Conservation (phyloP, 192 early-diverging fungal genomes). For the Podila epicladia region DNA sequence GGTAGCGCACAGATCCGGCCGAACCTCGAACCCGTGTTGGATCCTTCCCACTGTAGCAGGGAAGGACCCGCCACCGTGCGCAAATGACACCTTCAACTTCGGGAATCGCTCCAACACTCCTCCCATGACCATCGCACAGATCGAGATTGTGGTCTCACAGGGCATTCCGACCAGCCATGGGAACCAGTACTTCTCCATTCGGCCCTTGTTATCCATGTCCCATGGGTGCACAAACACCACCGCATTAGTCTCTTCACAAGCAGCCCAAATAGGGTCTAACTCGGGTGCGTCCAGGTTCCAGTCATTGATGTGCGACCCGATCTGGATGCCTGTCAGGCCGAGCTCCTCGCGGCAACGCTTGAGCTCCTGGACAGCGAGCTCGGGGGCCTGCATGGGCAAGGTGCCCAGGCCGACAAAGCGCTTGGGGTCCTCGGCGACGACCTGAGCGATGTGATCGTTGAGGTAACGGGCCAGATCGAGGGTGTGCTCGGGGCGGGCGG, state of each 20-base stretch:
- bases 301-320: slow-evolving; percentile 70
- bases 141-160: slow-evolving; percentile 73
- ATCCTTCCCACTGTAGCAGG: slow-evolving; percentile 74
- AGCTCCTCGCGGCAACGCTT: slow-evolving; percentile 71
- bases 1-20: slow-evolving; percentile 72
- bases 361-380: slow-evolving; percentile 69
- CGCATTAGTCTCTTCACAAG: slow-evolving; percentile 70
- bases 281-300: slow-evolving; percentile 79
- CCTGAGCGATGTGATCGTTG: slow-evolving; percentile 68
- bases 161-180: slow-evolving; percentile 67
- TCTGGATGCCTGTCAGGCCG: slow-evolving; percentile 69
- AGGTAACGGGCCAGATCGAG: slow-evolving; percentile 64
- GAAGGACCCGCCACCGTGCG: slow-evolving; percentile 75
- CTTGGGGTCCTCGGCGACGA: slow-evolving; percentile 65
- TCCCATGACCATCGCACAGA: slow-evolving; percentile 71
- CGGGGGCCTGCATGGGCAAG: slow-evolving; percentile 74
- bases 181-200: slow-evolving; percentile 78
- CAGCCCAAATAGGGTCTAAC: slow-evolving; percentile 70
- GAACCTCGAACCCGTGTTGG: slow-evolving; percentile 70
- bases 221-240: slow-evolving; percentile 75
- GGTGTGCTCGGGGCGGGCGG: slow-evolving; percentile 62
- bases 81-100: slow-evolving; percentile 68
- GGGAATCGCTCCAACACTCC: slow-evolving; percentile 74
- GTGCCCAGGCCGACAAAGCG: slow-evolving; percentile 72
- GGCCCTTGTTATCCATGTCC: slow-evolving; percentile 69